These are phyloP conservation scores for Yarrowia osloensis DNA, from an alignment of 805 yeast genomes.

Conservation along the genomic window DNA sequence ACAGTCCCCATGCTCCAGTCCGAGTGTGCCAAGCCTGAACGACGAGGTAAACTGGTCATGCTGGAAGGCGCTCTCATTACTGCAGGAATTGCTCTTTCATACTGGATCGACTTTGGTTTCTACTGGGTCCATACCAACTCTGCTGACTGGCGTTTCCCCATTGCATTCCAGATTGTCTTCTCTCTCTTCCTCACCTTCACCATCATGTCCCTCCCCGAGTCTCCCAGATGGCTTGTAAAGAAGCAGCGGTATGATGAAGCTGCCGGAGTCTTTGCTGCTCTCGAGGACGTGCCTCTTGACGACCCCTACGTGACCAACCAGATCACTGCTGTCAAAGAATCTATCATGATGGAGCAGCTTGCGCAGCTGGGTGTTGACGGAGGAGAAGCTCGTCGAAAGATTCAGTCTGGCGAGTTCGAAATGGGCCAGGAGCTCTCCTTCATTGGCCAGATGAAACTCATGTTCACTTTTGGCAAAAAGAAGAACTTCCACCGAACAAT, in stretches of 20 bases:
- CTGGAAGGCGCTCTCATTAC: slow-evolving; percentile 72
- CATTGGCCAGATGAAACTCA: not conserved
- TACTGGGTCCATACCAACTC: slow-evolving; percentile 55
- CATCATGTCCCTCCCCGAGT: slow-evolving; percentile 73
- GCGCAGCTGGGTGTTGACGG: slow-evolving; percentile 2
- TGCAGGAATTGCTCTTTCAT: slow-evolving; percentile 72
- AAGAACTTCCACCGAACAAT: slow-evolving; percentile 20
- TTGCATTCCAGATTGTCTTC: slow-evolving; percentile 65
- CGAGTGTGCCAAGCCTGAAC: slow-evolving; percentile 66
- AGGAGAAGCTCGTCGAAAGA: not conserved
- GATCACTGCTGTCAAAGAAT: not conserved
- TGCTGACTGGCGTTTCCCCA: slow-evolving; percentile 75
- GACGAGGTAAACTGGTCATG: slow-evolving; percentile 67
- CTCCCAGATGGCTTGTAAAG: slow-evolving; percentile 80
- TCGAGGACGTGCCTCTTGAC: slow-evolving; percentile 12
- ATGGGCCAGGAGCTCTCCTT: slow-evolving; percentile 15
- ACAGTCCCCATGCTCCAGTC: slow-evolving; percentile 82
- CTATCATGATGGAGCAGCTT: slow-evolving; percentile 13
- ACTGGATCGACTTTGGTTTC: slow-evolving; percentile 48
- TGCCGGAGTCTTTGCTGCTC: slow-evolving; percentile 44
- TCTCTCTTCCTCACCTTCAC: slow-evolving; percentile 60
- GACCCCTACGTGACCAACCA: slow-evolving; percentile 8
- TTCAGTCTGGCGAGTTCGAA: not conserved
- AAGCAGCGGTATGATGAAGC: slow-evolving; percentile 55
- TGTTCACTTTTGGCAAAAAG: slow-evolving; percentile 29